Base-by-base conservation (phyloP, 2,329 filamentous ascomycete species). In the Ceratocystis alfenasii region DNA sequence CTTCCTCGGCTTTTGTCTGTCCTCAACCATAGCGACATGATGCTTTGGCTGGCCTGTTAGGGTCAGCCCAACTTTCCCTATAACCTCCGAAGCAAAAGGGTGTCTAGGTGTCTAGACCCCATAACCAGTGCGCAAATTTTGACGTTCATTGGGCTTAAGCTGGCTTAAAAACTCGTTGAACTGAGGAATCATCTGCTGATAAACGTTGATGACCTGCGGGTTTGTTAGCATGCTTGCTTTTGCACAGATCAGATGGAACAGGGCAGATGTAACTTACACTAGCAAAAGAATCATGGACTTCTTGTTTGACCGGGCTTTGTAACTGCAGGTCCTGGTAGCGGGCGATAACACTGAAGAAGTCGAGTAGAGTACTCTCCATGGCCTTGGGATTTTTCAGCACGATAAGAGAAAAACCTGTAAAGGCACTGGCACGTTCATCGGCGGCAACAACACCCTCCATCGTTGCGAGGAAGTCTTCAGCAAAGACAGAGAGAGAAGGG, bases 361-460 rank as follows among this genome's bases (percentile, higher is more conserved):
- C 83, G 45, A 87, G 80, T 50, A 99, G 79, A 67, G 86, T 88
- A 70, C 87, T 87, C 76, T 97, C 94, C 84, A 99, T 93, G 1
- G 91, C 90, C 73, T 91, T 84, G 0, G 94, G 94, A 72, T 97
- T 97, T 72, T 86, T 84, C 68, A 88, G 83, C 2, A 97, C 88
- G 61, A 95, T 83, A 70, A 88, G 82, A 65, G 89, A 89, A 76
- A 99, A 96, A 0, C 94, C 94, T 71, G 90, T 86, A 74, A 97
- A 90, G 0, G 94, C 93, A 30, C 92, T 92, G 0, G 89, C 90
- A 77, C 99, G 99, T 76, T 99, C 94, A 68, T 95, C 89, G 1
- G 90, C 93, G 72, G 89, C 87, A 64, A 90, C 87, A 41, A 97
- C 87, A 69, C 90, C 88, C 68, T 85, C 83, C 83, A 99, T 95